Conservation (phyloP, 1,284 basidiomycete species). For the Melampsora americana region DNA sequence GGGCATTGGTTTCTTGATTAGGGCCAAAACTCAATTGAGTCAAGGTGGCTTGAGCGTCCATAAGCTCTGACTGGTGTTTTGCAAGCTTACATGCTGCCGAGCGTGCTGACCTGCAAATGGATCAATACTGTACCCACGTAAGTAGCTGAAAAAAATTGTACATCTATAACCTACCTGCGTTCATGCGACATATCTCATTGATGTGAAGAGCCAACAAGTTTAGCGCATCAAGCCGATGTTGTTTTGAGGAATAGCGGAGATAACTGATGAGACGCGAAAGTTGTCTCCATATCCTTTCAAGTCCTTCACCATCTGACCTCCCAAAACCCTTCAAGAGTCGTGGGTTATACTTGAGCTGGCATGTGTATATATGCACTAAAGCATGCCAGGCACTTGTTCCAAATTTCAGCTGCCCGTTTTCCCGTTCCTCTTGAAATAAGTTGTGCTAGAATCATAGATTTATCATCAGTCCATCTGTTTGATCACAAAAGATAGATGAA, state of each 20-base stretch:
- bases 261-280: constrained; percentile 1
- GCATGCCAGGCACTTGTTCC: constrained; percentile 29
- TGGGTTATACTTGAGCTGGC: constrained; percentile 22
- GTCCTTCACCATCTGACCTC: constrained; percentile 24
- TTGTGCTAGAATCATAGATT: too few relatives aligned
- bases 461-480: too few relatives aligned
- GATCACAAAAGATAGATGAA: too few relatives aligned
- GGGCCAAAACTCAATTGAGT: too few relatives aligned
- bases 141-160: too few relatives aligned
- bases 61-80: neutral
- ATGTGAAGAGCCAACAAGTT: too few relatives aligned
- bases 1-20: too few relatives aligned
- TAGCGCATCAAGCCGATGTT: neutral
- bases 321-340: constrained; percentile 13
- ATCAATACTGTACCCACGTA: too few relatives aligned
- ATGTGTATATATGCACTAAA: constrained; percentile 28
- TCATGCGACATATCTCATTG: neutral
- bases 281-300: constrained; percentile 22
- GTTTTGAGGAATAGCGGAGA: neutral
- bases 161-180: neutral
- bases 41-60: neutral
- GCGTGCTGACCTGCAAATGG: neutral
- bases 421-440: neutral
- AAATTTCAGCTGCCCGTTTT: neutral
- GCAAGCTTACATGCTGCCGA: neutral